Evolutionary conservation across 192 early-diverging fungal species (phyloP), one percentile per base, ranked within the genome.

Genomic region (Martensiomyces pterosporus): DNA sequence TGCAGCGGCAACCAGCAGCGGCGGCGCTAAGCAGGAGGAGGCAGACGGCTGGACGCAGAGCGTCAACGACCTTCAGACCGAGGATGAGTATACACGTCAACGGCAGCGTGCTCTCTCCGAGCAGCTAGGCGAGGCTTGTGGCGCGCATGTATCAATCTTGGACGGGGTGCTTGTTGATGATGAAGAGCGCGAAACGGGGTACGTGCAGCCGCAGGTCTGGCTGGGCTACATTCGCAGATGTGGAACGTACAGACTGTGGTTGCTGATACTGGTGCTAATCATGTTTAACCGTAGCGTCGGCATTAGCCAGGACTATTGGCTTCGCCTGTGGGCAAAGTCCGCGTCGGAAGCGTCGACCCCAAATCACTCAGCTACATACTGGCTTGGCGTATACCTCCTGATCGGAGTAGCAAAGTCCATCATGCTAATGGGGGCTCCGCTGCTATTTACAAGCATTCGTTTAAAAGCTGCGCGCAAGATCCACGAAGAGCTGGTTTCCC

Each of bases 101-200:
- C 53, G 53, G 7, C 14, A 9, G 0, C 43, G 59, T 14, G 35
- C 25, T 25, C 7, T 47, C 10, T 36, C 55, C 3, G 47, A 17
- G n/a, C 72, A 76, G 24, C 53, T 59, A 19, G 48, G 55, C 19
- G 3, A 9, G 2, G 26, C 15, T 2, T 24, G 38, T 1, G 15
- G 12, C 9, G 17, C 4, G 13, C 44, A 43, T 9, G 55, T 76
- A n/a, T 48, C 27, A 27, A 43, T 76, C 53, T 25, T 54, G 40
- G 52, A 68, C 21, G 78, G 78, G n/a, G 68, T 82, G 52, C 67
- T 97, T 33, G 89, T 91, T 33, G 63, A 83, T 36, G 87, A 89
- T 8, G 97, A 99, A 62, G 85, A 90, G 59, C 80, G 83, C 43
- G 86, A 83, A 12, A 78, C 81, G 8, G 97, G 97, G 0, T 76